Evolutionary conservation across 2,329 filamentous ascomycete genomes (phyloP).

Genomic region (Fusarium sp.): DNA sequence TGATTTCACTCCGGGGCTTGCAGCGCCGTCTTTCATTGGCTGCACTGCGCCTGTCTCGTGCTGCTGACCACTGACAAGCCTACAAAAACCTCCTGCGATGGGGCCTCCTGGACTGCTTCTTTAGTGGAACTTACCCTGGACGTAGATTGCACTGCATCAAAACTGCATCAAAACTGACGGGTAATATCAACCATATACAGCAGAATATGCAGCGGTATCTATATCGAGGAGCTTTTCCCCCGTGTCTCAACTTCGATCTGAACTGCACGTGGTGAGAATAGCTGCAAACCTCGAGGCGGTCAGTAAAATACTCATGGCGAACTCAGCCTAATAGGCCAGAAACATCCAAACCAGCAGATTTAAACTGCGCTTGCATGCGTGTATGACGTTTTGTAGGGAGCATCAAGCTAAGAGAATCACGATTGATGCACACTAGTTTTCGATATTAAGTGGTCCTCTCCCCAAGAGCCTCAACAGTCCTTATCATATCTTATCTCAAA

Average conservation of each 20-base stretch:
- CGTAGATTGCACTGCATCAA: conserved; percentile 16
- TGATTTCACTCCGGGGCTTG: conserved; percentile 36
- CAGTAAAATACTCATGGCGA: not conserved
- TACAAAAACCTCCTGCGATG: conserved; percentile 3
- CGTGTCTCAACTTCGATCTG: conserved; percentile 6
- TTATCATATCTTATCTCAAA: conserved; percentile 18
- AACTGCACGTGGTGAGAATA: conserved; percentile 1
- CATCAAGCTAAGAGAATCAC: not conserved
- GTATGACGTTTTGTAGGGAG: conserved; percentile 9
- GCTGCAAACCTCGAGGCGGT: conserved; percentile 12
- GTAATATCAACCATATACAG: not conserved
- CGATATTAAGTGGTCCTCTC: conserved; percentile 7
- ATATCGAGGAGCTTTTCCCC: conserved; percentile 19
- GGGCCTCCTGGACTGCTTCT: conserved; percentile 16
- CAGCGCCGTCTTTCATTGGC: conserved; percentile 18
- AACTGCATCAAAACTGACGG: conserved; percentile 10
- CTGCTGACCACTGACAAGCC: conserved; percentile 20
- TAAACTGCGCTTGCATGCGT: conserved; percentile 1
- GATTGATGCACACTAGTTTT: conserved; percentile 1
- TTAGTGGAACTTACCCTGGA: conserved; percentile 37
- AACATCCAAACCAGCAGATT: not conserved
- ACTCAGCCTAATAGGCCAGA: not conserved
- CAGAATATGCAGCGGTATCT: conserved; percentile 2
- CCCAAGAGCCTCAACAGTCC: conserved; percentile 18
- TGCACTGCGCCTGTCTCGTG: not conserved